Conservation (phyloP, 192 early-diverging fungal species). For the Rhizoclosmatium sp. region DNA sequence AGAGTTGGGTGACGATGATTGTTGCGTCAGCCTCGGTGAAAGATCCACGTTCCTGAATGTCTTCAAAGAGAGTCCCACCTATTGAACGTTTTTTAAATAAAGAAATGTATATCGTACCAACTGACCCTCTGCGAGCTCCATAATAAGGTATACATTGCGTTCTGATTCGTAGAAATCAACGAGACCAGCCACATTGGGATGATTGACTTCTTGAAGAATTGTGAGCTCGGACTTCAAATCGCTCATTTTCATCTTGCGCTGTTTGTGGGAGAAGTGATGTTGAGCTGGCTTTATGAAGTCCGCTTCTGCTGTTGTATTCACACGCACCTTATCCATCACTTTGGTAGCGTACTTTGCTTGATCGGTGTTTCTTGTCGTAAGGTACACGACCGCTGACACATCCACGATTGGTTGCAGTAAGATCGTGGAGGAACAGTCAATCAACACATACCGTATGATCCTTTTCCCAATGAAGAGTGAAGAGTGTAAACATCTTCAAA, state of each 20-base stretch:
- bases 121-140: constrained; percentile 57
- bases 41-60: constrained; percentile 55
- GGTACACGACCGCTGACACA: constrained; percentile 4
- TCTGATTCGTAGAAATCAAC: constrained; percentile 52
- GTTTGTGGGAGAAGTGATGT: neutral
- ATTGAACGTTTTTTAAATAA: neutral
- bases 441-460: neutral
- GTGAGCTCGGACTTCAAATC: constrained; percentile 71
- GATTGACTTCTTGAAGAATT: constrained; percentile 68
- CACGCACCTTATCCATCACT: constrained; percentile 71
- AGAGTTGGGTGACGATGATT: constrained; percentile 51
- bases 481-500: neutral
- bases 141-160: constrained; percentile 53
- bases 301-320: neutral
- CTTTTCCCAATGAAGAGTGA: neutral
- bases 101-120: neutral
- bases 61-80: constrained; percentile 69
- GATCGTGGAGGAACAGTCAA: no score
- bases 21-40: constrained; percentile 62
- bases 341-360: constrained; percentile 65
- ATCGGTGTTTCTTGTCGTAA: constrained; percentile 15
- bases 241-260: constrained; percentile 55
- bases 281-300: neutral
- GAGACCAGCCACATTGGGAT: constrained; percentile 54
- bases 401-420: no score